Evolutionary conservation across 345 rosid genomes (phyloP), one percentile per base, ranked within the genome.

Genomic region (Eucalyptus marginata): DNA sequence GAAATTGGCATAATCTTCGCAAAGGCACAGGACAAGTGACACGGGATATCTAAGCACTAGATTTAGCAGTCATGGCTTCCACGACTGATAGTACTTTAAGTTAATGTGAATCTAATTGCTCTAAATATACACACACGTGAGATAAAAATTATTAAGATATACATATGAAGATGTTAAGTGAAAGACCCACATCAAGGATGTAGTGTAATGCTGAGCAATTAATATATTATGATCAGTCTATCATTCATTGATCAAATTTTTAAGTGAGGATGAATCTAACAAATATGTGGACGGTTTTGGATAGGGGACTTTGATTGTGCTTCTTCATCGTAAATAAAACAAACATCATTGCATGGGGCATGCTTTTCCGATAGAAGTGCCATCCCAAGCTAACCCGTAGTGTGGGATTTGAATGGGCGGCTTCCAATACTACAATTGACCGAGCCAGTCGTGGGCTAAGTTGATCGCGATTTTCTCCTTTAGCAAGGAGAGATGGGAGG

Each of bases 251-350:
- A 9, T 71, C 46, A 18, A 17, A 33, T 15, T 71, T 71, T 36
- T 4, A 68, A 33, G 44, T 33, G 44, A 68, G 33, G 11, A 4
- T 2, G 0, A 68, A 68, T 9, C 25, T 9, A 71, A 17, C 25
- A 6, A 2, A 33, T 16, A 71, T 3, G 1, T 18, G 11, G 25
- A 33, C 0, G 7, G 13, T 20, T 4, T 33, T 18, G 81, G 4
- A 17, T 17, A 17, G 24, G 4, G 22, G 4, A 33, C 44, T 68
- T 68, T 33, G 44, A 33, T 68, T 17, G 44, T 11, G 44, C 11
- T 3, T 66, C 80, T 17, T 33, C 44, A 33, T 17, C 1, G 25
- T 40, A 40, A 40, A 31, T n/a, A 33, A 8, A 33, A 33, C 44
- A 68, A 33, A 33, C 43, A 31, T 31, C 79, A 31, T 66, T 1